Evolutionary conservation across 768 basidiomycete species (phyloP).

Genomic region (Rhizopogon vinicolor): DNA sequence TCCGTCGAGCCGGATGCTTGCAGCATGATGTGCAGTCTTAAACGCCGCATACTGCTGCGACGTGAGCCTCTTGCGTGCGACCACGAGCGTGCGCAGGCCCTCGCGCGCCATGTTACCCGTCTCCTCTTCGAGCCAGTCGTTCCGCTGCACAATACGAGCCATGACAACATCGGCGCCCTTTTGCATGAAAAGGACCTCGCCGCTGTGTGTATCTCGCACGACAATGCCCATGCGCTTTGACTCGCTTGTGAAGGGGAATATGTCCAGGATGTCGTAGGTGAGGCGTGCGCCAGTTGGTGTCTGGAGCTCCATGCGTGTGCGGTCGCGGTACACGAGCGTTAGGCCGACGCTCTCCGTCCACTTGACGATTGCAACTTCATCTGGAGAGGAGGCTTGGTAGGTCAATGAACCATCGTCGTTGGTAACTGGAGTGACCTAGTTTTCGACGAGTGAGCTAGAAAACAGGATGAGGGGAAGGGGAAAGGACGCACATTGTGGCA

Average conservation of each 20-base stretch:
- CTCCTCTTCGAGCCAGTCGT: constrained; percentile 99
- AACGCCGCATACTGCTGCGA: constrained; percentile 70
- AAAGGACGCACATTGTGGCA: constrained; percentile 82
- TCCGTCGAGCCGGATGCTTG: constrained; percentile 74
- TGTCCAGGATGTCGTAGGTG: constrained; percentile 81
- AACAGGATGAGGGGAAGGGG: not conserved
- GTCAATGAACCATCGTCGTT: constrained; percentile 95
- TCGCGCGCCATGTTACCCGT: constrained; percentile 98
- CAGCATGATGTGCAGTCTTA: constrained; percentile 64
- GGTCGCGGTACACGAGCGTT: constrained; percentile 84
- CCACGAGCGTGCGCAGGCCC: constrained; percentile 89
- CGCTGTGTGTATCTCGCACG: constrained; percentile 70
- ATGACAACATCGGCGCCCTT: constrained; percentile 99
- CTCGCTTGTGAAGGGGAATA: constrained; percentile 98
- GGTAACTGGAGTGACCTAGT: constrained; percentile 87
- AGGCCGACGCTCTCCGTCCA: constrained; percentile 97
- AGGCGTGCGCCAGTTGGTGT: constrained; percentile 61
- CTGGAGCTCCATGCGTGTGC: constrained; percentile 82
- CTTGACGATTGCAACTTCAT: constrained; percentile 97
- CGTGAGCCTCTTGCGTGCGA: constrained; percentile 77
- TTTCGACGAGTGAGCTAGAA: not conserved
- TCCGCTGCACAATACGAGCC: constrained; percentile 89
- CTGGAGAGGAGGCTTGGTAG: constrained; percentile 98
- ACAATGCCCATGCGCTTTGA: constrained; percentile 99
- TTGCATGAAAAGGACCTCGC: constrained; percentile 86